Evolutionary conservation across 176 grass and related monocot species (phyloP).

Genomic region (Alloteropsis semialata): DNA sequence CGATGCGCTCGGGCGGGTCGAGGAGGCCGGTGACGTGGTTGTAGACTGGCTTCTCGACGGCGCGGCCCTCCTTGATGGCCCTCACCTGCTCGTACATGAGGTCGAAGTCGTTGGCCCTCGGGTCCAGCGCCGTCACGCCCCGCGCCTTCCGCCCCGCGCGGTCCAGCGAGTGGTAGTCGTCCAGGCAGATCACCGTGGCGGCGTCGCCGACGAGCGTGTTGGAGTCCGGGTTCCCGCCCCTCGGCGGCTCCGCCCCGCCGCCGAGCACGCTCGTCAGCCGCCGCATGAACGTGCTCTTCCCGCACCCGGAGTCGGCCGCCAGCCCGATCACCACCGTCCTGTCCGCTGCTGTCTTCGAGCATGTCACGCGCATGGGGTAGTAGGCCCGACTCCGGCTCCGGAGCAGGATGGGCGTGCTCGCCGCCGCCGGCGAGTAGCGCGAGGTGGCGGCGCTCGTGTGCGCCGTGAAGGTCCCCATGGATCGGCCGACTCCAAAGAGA

Average conservation of each 20-base stretch:
- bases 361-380: constrained; percentile 32
- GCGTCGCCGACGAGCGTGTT: constrained; percentile 60
- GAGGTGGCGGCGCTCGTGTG: constrained; percentile 30
- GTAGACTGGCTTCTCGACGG: constrained; percentile 68
- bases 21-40: constrained; percentile 58
- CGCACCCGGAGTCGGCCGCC: constrained; percentile 69
- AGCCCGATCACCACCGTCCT: constrained; percentile 65
- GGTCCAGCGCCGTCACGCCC: constrained; percentile 57
- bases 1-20: constrained; percentile 56
- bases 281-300: constrained; percentile 67
- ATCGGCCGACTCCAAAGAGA: constrained; percentile 14
- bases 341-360: constrained; percentile 23
- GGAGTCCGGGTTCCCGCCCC: constrained; percentile 50
- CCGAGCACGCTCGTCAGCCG: constrained; percentile 66
- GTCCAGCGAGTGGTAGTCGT: constrained; percentile 79
- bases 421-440: constrained; percentile 20
- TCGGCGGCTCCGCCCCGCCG: constrained; percentile 44
- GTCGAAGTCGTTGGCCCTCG: constrained; percentile 52
- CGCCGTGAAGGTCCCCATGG: constrained; percentile 51
- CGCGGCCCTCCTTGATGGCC: constrained; percentile 48
- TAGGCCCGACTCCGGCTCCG: not conserved
- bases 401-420: constrained; percentile 30
- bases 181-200: constrained; percentile 59
- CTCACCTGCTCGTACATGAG: constrained; percentile 73
- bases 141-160: constrained; percentile 45